Conservation (phyloP, 306 rosid genomes). For the Begonia fuchsioides region DNA sequence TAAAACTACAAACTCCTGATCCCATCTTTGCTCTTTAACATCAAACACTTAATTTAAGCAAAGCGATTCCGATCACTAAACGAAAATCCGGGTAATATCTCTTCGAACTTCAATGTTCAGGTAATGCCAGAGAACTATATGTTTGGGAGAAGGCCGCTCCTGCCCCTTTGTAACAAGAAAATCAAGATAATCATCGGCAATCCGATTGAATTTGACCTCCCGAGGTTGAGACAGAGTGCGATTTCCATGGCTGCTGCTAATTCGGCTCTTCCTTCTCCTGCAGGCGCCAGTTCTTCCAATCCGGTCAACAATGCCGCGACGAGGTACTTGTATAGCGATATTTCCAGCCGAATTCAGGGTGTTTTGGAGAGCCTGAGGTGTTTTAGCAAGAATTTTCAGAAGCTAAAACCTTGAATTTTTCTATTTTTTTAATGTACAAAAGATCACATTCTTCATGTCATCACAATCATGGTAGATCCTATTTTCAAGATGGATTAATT, state of each 20-base stretch:
- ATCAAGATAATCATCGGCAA: constrained; percentile 54
- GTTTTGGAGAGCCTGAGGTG: constrained; percentile 56
- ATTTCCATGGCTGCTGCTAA: constrained; percentile 32
- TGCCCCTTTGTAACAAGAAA: constrained; percentile 66
- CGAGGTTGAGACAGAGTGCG: constrained; percentile 48
- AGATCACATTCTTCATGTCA: too few species aligned
- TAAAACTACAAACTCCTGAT: not conserved
- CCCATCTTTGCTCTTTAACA: too few species aligned
- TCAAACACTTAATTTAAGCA: too few species aligned
- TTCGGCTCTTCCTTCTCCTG: constrained; percentile 25
- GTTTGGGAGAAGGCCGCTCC: constrained; percentile 60
- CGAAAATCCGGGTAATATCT: too few species aligned
- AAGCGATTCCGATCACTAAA: too few species aligned
- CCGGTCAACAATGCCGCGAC: constrained; percentile 73
- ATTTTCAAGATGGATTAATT: too few species aligned
- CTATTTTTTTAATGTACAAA: too few species aligned
- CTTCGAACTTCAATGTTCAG: constrained; percentile 19
- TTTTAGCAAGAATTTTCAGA: constrained; percentile 17
- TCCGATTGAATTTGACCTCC: constrained; percentile 67
- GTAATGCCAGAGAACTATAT: constrained; percentile 75
- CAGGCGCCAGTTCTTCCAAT: constrained; percentile 42
- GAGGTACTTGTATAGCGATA: constrained; percentile 43
- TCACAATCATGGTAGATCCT: too few species aligned
- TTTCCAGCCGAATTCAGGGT: constrained; percentile 51
- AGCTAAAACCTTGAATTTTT: constrained; percentile 10